Evolutionary conservation across 495 filamentous ascomycete genomes (phyloP).

Genomic region (Letharia columbiana): DNA sequence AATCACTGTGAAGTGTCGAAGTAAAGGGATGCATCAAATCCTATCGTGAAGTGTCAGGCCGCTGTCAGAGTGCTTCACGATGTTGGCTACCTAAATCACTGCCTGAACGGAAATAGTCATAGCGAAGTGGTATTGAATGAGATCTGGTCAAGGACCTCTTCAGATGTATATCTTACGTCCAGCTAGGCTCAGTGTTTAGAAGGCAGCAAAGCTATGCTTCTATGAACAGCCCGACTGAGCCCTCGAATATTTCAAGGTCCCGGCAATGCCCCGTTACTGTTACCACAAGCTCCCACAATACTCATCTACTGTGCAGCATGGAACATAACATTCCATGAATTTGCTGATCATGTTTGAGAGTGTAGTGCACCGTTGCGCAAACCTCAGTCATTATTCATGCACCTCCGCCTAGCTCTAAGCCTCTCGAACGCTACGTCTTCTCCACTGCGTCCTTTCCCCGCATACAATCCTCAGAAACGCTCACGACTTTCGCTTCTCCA

Average conservation of each 20-base stretch:
- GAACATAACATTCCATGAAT: neutral
- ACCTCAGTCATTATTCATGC: slow-evolving; percentile 72
- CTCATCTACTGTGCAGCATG: neutral
- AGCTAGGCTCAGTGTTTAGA: neutral
- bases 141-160: neutral
- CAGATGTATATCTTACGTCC: neutral
- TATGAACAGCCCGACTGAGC: neutral
- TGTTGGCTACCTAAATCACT: neutral
- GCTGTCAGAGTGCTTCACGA: neutral
- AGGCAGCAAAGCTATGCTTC: neutral
- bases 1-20: neutral
- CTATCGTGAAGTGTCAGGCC: neutral
- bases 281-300: neutral
- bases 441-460: slow-evolving; percentile 69
- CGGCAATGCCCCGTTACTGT: neutral
- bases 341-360: neutral
- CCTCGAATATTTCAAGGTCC: neutral
- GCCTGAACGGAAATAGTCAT: neutral
- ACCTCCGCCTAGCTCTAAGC: slow-evolving; percentile 37
- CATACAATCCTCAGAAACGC: slow-evolving; percentile 40
- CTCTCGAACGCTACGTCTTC: slow-evolving; percentile 79
- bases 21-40: neutral
- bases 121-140: neutral
- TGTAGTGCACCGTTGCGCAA: slow-evolving; percentile 50
- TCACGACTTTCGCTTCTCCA: slow-evolving; percentile 32